These are phyloP conservation scores for Luvunga scandens DNA, from an alignment of 345 rosid genomes.

Conservation along the genomic window DNA sequence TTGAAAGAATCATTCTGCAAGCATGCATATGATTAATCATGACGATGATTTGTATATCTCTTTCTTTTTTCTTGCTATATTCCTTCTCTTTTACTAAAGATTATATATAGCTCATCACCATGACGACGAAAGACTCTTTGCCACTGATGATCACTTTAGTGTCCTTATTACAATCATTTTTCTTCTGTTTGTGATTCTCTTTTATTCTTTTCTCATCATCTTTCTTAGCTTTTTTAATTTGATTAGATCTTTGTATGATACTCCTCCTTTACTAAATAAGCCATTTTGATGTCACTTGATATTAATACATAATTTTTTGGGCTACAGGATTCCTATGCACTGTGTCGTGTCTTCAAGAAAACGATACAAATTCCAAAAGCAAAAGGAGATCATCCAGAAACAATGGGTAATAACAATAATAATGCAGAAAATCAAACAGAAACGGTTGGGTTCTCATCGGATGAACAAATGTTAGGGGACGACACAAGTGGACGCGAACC, in stretches of 20 bases:
- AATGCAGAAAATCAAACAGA: neutral
- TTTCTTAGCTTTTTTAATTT: slow-evolving; percentile 6
- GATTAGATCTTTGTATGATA: slow-evolving; percentile 7
- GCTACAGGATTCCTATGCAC: slow-evolving; percentile 65
- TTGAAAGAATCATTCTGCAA: slow-evolving; percentile 2
- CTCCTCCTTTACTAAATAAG: slow-evolving; percentile 10
- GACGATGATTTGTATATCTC: slow-evolving; percentile 7
- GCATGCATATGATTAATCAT: neutral
- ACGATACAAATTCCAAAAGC: slow-evolving; percentile 45
- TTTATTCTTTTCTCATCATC: slow-evolving; percentile 17
- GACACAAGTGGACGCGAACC: slow-evolving; percentile 22
- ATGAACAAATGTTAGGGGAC: slow-evolving; percentile 18
- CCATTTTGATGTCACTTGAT: neutral
- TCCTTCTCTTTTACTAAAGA: slow-evolving; percentile 24
- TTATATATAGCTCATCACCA: slow-evolving; percentile 8
- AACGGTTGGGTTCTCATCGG: slow-evolving; percentile 15
- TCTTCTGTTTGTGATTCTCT: slow-evolving; percentile 13
- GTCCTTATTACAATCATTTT: slow-evolving; percentile 4
- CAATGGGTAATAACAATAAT: neutral
- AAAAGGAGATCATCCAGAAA: slow-evolving; percentile 15
- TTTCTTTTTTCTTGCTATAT: neutral
- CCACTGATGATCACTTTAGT: slow-evolving; percentile 23
- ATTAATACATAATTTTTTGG: neutral
- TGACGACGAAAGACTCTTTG: slow-evolving; percentile 43
- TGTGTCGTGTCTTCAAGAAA: slow-evolving; percentile 77